Base-by-base conservation (phyloP, 352 stramenopile species). In the Phytophthora citrophthora region DNA sequence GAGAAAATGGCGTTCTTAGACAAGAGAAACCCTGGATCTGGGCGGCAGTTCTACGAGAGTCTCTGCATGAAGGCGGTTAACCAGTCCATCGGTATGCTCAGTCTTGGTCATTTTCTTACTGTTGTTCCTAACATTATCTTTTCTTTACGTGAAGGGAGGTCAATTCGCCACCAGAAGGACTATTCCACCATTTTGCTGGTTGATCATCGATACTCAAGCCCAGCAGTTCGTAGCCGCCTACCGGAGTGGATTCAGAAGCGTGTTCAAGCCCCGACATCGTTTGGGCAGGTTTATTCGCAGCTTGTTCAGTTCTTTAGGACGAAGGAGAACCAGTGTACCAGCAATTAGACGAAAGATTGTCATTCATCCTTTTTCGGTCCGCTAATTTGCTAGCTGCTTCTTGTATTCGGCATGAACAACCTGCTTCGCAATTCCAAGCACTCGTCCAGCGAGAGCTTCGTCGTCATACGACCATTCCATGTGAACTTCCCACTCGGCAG, bases 41-140 rank as follows among this genome's bases (percentile, higher is more conserved):
- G 95, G 2, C 81, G 93, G 9, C 80, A 91, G 36, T 99, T 98
- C 62, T 99, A 99, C 76, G 90, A 98, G 53, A 99, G 97, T 67
- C 71, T 99, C 32, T 99, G 98, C 69, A 99, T 99, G 94, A 97
- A 96, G 61, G 97, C 97, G 0, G 97, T 99, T 11, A 99, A 99
- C 72, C 98, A 99, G 77, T 98, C 91, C 26, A 98, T 99, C 45
- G 98, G 98, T 77, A 74, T n/a, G 78, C 69, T 20, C 11, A 16
- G 1, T 64, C 39, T 56, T 9, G 27, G 8, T n/a, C 31, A 1
- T 5, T 43, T 39, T 6, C 20, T 6, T 26, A 45, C 29, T 65
- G n/a, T 11, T 55, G 15, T 23, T 31, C 23, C 53, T 69, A 61
- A 72, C 36, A n/a, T 53, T 6, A 48, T 54, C 7, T 44, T 46